A percentile compares a stretch with the other conserved stretches of the same genome.
Conservation (phyloP, 2,329 filamentous ascomycete genomes). For the Chalaropsis thielavioides region DNA sequence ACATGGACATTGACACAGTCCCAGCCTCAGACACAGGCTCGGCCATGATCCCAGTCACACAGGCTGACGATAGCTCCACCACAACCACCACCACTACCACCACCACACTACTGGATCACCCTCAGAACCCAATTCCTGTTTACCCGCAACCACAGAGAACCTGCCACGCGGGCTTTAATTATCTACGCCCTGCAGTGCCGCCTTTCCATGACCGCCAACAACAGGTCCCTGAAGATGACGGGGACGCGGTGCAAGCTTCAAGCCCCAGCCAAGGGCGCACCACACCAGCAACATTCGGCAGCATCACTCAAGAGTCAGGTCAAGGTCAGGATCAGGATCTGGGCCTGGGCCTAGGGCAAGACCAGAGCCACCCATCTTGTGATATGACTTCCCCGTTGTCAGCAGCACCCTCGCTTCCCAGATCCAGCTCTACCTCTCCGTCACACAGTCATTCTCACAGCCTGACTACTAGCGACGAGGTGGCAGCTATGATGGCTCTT, state of each 20-base stretch:
- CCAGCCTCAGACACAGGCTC: neutral
- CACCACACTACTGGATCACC: neutral
- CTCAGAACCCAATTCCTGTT: neutral
- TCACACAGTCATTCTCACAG: slow-evolving; percentile 9
- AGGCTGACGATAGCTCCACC: neutral
- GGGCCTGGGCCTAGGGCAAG: neutral
- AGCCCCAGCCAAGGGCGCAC: neutral
- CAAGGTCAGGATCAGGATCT: neutral
- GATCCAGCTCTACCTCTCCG: slow-evolving; percentile 4
- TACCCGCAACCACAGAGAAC: neutral
- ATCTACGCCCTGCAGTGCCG: neutral
- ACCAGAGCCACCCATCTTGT: neutral
- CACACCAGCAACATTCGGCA: neutral
- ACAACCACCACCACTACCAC: neutral
- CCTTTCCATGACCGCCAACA: neutral
- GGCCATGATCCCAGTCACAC: neutral
- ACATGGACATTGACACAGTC: neutral
- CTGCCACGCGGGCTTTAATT: neutral
- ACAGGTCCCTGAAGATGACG: neutral
- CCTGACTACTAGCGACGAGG: slow-evolving; percentile 15
- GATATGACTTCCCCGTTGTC: slow-evolving; percentile 12
- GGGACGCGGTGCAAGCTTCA: neutral
- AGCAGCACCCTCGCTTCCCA: slow-evolving; percentile 1
- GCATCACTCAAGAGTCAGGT: neutral
- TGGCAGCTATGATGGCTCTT: slow-evolving; percentile 15